phyloP scores from a whole-genome alignment of 352 stramenopile species.

The Globisporangium paroecandrum region DNA sequence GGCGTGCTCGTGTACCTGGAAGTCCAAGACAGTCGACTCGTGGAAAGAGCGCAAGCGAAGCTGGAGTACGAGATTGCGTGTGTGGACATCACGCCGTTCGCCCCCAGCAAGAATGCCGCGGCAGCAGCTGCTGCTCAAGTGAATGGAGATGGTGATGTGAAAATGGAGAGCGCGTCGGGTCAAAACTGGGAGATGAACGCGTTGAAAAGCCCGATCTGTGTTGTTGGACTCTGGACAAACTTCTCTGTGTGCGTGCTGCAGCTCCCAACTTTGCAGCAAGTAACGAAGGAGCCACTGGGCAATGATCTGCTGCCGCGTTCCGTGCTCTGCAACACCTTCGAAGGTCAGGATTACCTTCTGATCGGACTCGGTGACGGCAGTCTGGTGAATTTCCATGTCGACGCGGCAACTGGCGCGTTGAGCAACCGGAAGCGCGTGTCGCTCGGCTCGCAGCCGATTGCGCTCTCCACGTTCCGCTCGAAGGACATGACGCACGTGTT shows the following conservation, averaged over 20 bases:
- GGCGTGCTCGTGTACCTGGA: constrained; percentile 91
- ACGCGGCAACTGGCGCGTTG: constrained; percentile 40
- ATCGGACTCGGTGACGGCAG: constrained; percentile 96
- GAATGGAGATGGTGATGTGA: constrained; percentile 36
- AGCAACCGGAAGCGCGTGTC: constrained; percentile 92
- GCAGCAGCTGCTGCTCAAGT: constrained; percentile 6
- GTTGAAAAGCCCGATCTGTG: constrained; percentile 59
- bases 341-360: constrained; percentile 89
- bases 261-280: constrained; percentile 70
- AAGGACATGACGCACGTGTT: constrained; percentile 95
- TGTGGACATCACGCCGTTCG: constrained; percentile 83
- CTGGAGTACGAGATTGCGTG: constrained; percentile 96
- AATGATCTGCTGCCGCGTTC: constrained; percentile 85
- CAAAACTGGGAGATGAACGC: constrained; percentile 59
- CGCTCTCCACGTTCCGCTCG: constrained; percentile 90
- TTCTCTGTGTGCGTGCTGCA: constrained; percentile 88
- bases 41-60: constrained; percentile 54
- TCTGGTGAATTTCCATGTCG: constrained; percentile 92
- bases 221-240: constrained; percentile 91
- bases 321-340: constrained; percentile 86
- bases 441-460: constrained; percentile 93
- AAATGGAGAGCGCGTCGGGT: constrained; percentile 41
- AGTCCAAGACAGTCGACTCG: constrained; percentile 52
- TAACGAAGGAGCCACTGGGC: constrained; percentile 66
- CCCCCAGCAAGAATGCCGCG: background rate